Base-by-base conservation (phyloP, 2,329 filamentous ascomycete genomes). In the Xylaria sp. region DNA sequence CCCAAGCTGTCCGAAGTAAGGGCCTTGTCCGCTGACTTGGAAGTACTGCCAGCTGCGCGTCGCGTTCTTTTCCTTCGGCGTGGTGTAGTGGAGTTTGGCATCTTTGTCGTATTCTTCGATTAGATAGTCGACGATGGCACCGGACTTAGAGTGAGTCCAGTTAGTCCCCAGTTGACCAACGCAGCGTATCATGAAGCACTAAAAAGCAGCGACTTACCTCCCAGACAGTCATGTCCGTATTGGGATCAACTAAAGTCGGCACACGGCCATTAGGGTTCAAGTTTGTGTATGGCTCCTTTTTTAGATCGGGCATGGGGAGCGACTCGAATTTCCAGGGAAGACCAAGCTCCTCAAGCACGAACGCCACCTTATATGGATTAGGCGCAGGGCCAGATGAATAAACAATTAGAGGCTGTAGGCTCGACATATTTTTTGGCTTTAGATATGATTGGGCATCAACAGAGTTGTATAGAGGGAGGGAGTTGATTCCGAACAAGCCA, bases 71-170 rank as follows among this genome's bases (percentile, higher is more conserved):
- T 81, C 78, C 1, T 74, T 74, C 7, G 73, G 72, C 2, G 69
- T 67, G 13, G 70, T 66, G 71, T 80, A 81, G 38, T 74, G 78
- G 36, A 82, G 64, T 33, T 73, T 77, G 27, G 78, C 67, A 1
- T 79, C 70, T 31, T 74, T 76, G 71, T 59, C 59, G 25, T 66
- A 59, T 38, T 66, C 47, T 9, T 63, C 60, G 17, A 66, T 54
- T 81, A 84, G 65, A 63, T 84, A 85, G 55, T 81, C 77, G 65
- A 84, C 73, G 66, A 83, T 82, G 1, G 83, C 82, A 6, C 81
- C 81, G 25, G 78, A 80, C 72, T 85, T 27, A 17, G 20, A 25
- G n/a, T 25, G 17, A 50, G 1, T 39, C n/a, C 6, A 17, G 31
- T 64, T 33, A 53, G 53, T 17, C 20, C 17, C 25, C 3, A 9